These are phyloP conservation scores for Zalerion maritima DNA, from an alignment of 495 filamentous ascomycete genomes.

Conservation along the genomic window DNA sequence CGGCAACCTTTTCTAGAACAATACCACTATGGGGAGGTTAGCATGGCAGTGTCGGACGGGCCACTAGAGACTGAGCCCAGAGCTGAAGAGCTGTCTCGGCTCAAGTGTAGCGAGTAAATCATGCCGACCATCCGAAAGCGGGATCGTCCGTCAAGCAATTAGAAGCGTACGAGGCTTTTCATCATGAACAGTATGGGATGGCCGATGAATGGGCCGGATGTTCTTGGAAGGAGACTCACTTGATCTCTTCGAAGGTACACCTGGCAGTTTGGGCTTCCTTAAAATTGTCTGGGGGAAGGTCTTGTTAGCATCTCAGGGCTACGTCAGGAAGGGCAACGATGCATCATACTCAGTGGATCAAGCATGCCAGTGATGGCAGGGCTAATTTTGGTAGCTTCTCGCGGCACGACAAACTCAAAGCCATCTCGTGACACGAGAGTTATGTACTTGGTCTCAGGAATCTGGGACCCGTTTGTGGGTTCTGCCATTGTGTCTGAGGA, in stretches of 20 bases:
- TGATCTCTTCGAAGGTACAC: conserved; percentile 57
- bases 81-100: conserved; percentile 26
- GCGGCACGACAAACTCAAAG: conserved; percentile 74
- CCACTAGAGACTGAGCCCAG: not conserved
- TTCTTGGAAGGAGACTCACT: conserved; percentile 31
- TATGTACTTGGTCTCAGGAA: conserved; percentile 49
- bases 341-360: conserved; percentile 53
- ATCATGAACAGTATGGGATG: conserved; percentile 16
- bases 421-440: conserved; percentile 78
- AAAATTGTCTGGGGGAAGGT: conserved; percentile 43
- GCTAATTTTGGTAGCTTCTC: conserved; percentile 59
- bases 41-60: not conserved
- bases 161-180: conserved; percentile 20
- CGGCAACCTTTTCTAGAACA: conserved; percentile 78
- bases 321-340: conserved; percentile 4
- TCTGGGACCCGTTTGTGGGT: conserved; percentile 7
- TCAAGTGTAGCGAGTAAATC: conserved; percentile 43
- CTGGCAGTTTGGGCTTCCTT: conserved; percentile 49
- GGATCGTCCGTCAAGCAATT: conserved; percentile 11
- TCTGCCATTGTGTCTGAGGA: not conserved
- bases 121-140: conserved; percentile 23
- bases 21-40: conserved; percentile 40
- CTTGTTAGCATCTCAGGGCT: conserved; percentile 1
- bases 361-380: conserved; percentile 76
- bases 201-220: conserved; percentile 2